Base-by-base conservation (phyloP, 2,329 filamentous ascomycete genomes). In the Onygenales sp. region DNA sequence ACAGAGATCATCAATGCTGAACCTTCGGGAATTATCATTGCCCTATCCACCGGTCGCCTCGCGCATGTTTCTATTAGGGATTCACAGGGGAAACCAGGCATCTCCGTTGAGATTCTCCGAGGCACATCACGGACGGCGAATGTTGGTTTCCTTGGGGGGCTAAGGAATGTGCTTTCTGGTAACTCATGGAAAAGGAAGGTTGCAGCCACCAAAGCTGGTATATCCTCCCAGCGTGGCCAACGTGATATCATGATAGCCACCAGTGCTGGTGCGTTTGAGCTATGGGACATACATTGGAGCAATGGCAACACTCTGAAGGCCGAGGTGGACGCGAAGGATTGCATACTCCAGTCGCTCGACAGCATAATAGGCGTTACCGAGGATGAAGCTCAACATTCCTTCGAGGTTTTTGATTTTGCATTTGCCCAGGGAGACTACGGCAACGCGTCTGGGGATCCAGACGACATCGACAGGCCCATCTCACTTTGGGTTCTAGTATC, bases 281-380 rank as follows among this genome's bases (percentile, higher is more conserved):
- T 85, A 6, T 98, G 93, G 93, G 87, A 86, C 64, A 78, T 96
- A 43, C 89, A 92, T 63, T 88, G 92, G 67, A 88, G 87, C 56
- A 91, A 91, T 36, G 88, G 91, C 59, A 85, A 90, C 64, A 83
- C 87, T 43, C 77, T 88, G 47, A 80, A 86, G 46, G 79, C 80
- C 31, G 88, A 92, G 56, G 76, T 84, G 21, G 87, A 95, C 66
- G 75, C 84, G 54, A 81, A 83, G 52, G 81, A 84, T 21, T 70
- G 79, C 3, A 77, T 96, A 37, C 65, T 85, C 13, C 68, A 75
- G 2, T 81, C 83, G 34, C 72, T 95, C 14, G 79, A 80, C 51
- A 72, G 78, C 40, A 70, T 77, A 9, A 77, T 79, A 44, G 72
- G 77, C 1, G 67, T 75, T 44, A 70, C 74, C 49, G 74, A 72